phyloP scores from a whole-genome alignment of 2,329 filamentous ascomycete species.

The Fonsecaea erecta region DNA sequence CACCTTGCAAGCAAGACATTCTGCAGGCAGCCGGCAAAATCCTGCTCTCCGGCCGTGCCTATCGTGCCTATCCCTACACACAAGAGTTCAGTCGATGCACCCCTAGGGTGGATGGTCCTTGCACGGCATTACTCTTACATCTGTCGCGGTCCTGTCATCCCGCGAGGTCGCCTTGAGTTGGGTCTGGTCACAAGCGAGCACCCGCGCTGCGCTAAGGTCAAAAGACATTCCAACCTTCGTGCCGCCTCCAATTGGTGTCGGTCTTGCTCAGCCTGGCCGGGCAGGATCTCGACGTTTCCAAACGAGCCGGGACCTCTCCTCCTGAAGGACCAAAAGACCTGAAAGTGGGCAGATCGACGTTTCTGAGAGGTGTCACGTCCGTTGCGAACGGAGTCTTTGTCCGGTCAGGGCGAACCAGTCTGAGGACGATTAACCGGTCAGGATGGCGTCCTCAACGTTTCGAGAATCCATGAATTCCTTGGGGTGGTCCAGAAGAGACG shows the following conservation, averaged over 20 bases:
- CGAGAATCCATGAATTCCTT: constrained; percentile 92
- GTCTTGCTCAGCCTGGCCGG: constrained; percentile 1
- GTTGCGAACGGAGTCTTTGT: constrained; percentile 12
- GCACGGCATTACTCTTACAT: constrained; percentile 2
- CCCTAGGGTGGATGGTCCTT: not conserved
- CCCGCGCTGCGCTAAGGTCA: constrained; percentile 5
- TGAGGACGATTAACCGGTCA: constrained; percentile 24
- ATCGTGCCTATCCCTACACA: constrained; percentile 16
- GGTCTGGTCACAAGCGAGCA: constrained; percentile 25
- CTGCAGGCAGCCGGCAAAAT: constrained; percentile 30
- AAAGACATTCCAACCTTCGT: constrained; percentile 13
- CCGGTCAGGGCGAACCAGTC: not conserved
- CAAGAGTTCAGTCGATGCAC: constrained; percentile 19
- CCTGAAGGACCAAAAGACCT: constrained; percentile 6
- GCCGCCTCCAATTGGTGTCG: constrained; percentile 11
- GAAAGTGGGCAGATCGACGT: constrained; percentile 15
- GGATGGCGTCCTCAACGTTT: constrained; percentile 86
- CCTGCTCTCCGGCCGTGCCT: constrained; percentile 2
- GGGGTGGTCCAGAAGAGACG: constrained; percentile 87
- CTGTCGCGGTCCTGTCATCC: constrained; percentile 4
- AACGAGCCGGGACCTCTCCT: constrained; percentile 3
- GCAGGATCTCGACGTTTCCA: constrained; percentile 1
- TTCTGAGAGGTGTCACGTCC: constrained; percentile 2
- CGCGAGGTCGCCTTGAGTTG: constrained; percentile 24
- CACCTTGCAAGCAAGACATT: constrained; percentile 20